Conservation (phyloP, 1,284 basidiomycete genomes). For the Pterulicium gracile region DNA sequence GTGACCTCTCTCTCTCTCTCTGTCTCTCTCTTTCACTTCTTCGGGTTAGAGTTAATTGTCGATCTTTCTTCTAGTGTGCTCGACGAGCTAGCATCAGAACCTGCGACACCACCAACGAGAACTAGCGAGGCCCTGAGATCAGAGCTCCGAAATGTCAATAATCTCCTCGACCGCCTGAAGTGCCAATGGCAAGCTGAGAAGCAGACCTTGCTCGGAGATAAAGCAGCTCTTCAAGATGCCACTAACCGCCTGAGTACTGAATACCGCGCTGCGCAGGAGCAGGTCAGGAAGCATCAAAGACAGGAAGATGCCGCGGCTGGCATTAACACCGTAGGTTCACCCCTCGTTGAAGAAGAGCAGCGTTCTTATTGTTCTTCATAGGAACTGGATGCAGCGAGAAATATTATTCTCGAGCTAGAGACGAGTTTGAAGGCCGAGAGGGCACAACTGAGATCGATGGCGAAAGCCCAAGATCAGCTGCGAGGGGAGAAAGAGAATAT, state of each 20-base stretch:
- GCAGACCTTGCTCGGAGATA: constrained; percentile 51
- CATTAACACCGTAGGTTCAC: constrained; percentile 41
- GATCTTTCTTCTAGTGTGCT: constrained; percentile 33
- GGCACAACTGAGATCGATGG: constrained; percentile 45
- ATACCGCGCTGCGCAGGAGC: constrained; percentile 44
- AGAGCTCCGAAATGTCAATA: constrained; percentile 48
- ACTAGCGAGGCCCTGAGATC: constrained; percentile 48
- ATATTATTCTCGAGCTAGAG: constrained; percentile 56
- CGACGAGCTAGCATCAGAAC: too few relatives aligned
- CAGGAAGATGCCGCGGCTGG: constrained; percentile 35
- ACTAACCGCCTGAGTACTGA: constrained; percentile 53
- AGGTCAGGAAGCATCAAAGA: constrained; percentile 37
- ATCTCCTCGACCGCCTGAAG: constrained; percentile 51
- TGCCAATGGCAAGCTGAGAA: constrained; percentile 59
- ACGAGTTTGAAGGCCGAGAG: constrained; percentile 57
- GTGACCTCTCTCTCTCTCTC: constrained; percentile 22
- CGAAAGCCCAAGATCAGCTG: constrained; percentile 48
- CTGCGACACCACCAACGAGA: constrained; percentile 52
- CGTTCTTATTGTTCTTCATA: constrained; percentile 16
- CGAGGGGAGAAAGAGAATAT: constrained; percentile 55
- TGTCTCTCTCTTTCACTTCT: background rate
- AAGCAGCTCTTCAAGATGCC: constrained; percentile 56
- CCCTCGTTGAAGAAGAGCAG: background rate
- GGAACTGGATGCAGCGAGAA: constrained; percentile 62
- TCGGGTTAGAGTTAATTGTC: constrained; percentile 36